Evolutionary conservation across 2,329 filamentous ascomycete genomes (phyloP).

Genomic region (Talaromyces amestolkiae): DNA sequence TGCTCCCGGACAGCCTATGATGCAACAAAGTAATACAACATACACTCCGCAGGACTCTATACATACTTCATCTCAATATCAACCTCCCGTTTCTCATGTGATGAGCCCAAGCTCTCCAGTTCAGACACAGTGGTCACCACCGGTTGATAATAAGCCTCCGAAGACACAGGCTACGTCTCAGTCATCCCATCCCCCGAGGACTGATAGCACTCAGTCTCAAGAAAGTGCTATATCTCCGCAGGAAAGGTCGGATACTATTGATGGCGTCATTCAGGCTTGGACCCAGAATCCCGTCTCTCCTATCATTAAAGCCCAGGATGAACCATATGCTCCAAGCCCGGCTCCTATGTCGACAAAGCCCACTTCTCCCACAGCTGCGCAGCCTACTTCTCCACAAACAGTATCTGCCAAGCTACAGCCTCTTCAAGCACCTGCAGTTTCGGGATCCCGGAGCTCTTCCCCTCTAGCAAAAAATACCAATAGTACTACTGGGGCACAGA

Average conservation of each 20-base stretch:
- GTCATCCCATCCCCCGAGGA: slow-evolving; percentile 18
- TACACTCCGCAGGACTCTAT: neutral
- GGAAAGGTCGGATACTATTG: slow-evolving; percentile 39
- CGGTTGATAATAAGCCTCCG: neutral
- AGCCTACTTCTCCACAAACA: neutral
- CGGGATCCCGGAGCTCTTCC: slow-evolving; percentile 4
- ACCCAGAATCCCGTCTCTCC: slow-evolving; percentile 33
- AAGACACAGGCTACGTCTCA: slow-evolving; percentile 10
- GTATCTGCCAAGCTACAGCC: slow-evolving; percentile 1
- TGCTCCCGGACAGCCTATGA: neutral
- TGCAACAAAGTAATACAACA: neutral
- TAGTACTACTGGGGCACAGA: neutral
- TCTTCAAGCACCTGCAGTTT: slow-evolving; percentile 9
- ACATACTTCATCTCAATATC: neutral
- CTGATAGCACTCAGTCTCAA: slow-evolving; percentile 33
- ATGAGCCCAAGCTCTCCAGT: neutral
- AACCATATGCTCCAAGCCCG: slow-evolving; percentile 17
- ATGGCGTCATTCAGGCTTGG: slow-evolving; percentile 47
- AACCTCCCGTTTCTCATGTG: slow-evolving; percentile 1
- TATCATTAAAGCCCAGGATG: slow-evolving; percentile 21
- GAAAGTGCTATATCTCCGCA: slow-evolving; percentile 27
- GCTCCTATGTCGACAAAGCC: slow-evolving; percentile 18
- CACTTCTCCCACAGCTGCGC: slow-evolving; percentile 18
- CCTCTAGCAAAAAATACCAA: neutral
- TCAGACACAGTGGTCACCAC: neutral